Evolutionary conservation across 306 rosid species (phyloP).

Genomic region (Chamaecrista fasciculata): DNA sequence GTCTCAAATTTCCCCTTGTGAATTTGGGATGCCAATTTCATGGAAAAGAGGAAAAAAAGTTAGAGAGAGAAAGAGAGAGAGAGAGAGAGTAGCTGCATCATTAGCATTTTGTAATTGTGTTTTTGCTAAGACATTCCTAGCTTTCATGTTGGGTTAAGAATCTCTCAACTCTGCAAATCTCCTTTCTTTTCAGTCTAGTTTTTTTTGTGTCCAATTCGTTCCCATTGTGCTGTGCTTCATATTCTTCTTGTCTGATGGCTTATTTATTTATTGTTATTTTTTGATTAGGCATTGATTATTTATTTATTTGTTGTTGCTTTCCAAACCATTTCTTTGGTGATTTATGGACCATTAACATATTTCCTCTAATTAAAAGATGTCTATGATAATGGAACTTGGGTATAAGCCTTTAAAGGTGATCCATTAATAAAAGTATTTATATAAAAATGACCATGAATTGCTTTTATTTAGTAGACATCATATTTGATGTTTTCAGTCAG

Average conservation of each 20-base stretch:
- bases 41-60: slow-evolving; percentile 24
- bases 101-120: slow-evolving; percentile 37
- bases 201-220: slow-evolving; percentile 20
- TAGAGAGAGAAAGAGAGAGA: slow-evolving; percentile 26
- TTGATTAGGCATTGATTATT: too few species aligned
- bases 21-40: background rate
- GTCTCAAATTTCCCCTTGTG: background rate
- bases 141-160: slow-evolving; percentile 69
- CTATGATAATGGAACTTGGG: background rate
- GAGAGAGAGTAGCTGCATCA: slow-evolving; percentile 32
- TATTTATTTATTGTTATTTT: background rate
- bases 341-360: background rate
- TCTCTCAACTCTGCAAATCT: slow-evolving; percentile 42
- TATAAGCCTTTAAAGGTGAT: too few species aligned
- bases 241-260: slow-evolving; percentile 4
- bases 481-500: too few species aligned
- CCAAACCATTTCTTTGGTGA: background rate
- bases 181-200: background rate
- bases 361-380: background rate
- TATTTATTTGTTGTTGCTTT: background rate
- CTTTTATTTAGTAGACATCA: too few species aligned
- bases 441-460: too few species aligned
- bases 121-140: slow-evolving; percentile 58
- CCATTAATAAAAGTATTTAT: too few species aligned
- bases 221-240: background rate